Conservation (phyloP, 192 early-diverging fungal genomes). For the Umbelopsis ramanniana region DNA sequence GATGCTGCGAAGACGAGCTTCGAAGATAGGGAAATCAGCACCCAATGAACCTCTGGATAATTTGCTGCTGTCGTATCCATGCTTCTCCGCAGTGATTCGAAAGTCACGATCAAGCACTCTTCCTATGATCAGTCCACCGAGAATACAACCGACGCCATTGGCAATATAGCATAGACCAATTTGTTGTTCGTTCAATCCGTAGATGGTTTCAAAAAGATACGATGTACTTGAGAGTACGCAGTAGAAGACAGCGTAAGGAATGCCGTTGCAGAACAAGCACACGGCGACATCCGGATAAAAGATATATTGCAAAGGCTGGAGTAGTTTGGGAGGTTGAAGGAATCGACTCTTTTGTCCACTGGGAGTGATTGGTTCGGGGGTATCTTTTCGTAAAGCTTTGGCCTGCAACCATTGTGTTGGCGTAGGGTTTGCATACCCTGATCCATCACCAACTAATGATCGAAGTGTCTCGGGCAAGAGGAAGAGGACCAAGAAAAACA, state of each 20-base stretch:
- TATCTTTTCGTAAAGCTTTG: neutral
- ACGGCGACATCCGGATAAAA: conserved; percentile 34
- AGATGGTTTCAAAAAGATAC: conserved; percentile 38
- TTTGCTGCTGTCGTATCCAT: conserved; percentile 15
- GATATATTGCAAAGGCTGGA: conserved; percentile 35
- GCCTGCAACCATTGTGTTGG: conserved; percentile 25
- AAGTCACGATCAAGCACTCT: conserved; percentile 30
- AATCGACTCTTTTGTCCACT: conserved; percentile 37
- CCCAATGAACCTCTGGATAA: conserved; percentile 20
- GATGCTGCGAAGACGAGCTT: conserved; percentile 19
- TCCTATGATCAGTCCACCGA: conserved; percentile 47
- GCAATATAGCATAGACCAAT: conserved; percentile 51
- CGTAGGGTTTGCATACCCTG: conserved; percentile 42
- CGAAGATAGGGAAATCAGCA: conserved; percentile 22
- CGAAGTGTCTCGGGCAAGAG: conserved; percentile 53
- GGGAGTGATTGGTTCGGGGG: neutral
- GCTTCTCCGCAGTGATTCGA: conserved; percentile 4
- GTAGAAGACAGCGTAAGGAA: conserved; percentile 43
- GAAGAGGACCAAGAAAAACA: conserved; percentile 34
- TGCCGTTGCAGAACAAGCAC: conserved; percentile 38
- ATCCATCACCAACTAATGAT: conserved; percentile 45
- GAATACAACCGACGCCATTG: conserved; percentile 43
- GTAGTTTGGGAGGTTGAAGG: conserved; percentile 33
- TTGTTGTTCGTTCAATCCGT: conserved; percentile 38
- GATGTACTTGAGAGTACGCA: conserved; percentile 44